Base-by-base conservation (phyloP, 805 yeast species). In the Saccharomycopsis fibuligera region DNA sequence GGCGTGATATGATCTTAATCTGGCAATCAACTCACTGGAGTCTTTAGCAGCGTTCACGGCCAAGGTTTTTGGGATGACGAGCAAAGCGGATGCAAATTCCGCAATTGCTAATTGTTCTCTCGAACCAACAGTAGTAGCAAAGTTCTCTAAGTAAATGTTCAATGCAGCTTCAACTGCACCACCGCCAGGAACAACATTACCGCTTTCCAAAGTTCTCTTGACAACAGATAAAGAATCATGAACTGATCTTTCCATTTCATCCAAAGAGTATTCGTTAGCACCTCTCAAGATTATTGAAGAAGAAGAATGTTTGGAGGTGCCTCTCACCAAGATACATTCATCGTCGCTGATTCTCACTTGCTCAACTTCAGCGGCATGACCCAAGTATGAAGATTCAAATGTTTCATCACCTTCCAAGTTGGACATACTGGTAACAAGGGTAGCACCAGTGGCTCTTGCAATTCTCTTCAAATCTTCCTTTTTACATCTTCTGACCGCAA, bases 81-180 rank as follows among this genome's bases (percentile, higher is more conserved):
- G 74, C 58, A 93, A 72, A 1, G 97, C 90, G 56, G 76, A 76
- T 33, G 99, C 97, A 73, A 93, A 93, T 69, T 91, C 99, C 1
- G 97, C 95, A 69, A 93, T 93, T 16, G 99, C 98, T 60, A 93
- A 76, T 67, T 93, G 99, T 67, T 93, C 99, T 62, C 99, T 80
- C 17, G 96, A 87, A 2, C 98, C 97, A 45, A 93, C 91, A 1
- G 98, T 89, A 6, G 98, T 93, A 44, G 99, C 99, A 67, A 93
- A 93, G 65, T 87, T 91, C 67, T 93, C 99, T 64, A 93, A 73
- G 65, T 87, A 93, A 46, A 93, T 89, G 70, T 89, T 90, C 62
- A 93, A 75, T 2, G 98, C 98, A 45, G 96, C 76, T 69, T 93
- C 99, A 31, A 93, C 99, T n/a, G 96, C 95, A 53, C 99, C 99